These are phyloP conservation scores for Trichophyton mentagrophytes DNA, from an alignment of 2,329 filamentous ascomycete genomes.

Conservation along the genomic window DNA sequence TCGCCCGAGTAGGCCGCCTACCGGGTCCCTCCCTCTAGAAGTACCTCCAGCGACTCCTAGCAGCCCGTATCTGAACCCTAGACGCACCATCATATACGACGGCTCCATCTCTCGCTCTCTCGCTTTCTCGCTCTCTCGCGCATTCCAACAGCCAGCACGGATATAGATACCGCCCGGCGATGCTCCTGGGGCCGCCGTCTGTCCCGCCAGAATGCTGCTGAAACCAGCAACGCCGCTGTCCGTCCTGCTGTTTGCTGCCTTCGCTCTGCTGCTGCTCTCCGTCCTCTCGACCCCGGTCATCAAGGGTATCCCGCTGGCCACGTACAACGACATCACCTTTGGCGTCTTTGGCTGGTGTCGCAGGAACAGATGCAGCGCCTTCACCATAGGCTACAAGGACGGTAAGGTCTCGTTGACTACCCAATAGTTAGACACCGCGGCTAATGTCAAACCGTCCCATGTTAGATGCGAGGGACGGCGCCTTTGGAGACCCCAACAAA, in stretches of 20 bases:
- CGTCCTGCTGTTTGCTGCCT: constrained; percentile 71
- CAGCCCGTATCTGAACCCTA: too few relatives aligned
- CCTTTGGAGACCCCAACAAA: constrained; percentile 34
- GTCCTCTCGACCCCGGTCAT: constrained; percentile 88
- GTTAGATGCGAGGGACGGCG: constrained; percentile 28
- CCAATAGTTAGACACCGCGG: not conserved
- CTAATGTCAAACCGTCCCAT: not conserved
- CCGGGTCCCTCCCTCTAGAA: too few relatives aligned
- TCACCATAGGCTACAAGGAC: constrained; percentile 75
- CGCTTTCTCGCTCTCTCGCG: too few relatives aligned
- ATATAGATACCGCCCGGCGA: not conserved
- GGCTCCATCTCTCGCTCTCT: too few relatives aligned
- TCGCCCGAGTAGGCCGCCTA: too few relatives aligned
- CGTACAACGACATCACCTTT: constrained; percentile 63
- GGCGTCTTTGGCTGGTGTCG: constrained; percentile 88
- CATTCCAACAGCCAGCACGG: too few relatives aligned
- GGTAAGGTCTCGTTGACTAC: constrained; percentile 46
- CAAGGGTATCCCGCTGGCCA: constrained; percentile 68
- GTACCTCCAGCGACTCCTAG: too few relatives aligned
- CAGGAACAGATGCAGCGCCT: constrained; percentile 50
- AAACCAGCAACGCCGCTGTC: constrained; percentile 86
- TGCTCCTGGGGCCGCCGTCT: not conserved
- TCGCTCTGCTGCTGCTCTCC: constrained; percentile 70
- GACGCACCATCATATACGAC: too few relatives aligned
- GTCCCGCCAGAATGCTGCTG: constrained; percentile 49